Percentiles rank a stretch among this genome's conserved stretches.
These are phyloP conservation scores for Ceratocystis papillata DNA, from an alignment of 2,329 filamentous ascomycete genomes.

Conservation along the genomic window DNA sequence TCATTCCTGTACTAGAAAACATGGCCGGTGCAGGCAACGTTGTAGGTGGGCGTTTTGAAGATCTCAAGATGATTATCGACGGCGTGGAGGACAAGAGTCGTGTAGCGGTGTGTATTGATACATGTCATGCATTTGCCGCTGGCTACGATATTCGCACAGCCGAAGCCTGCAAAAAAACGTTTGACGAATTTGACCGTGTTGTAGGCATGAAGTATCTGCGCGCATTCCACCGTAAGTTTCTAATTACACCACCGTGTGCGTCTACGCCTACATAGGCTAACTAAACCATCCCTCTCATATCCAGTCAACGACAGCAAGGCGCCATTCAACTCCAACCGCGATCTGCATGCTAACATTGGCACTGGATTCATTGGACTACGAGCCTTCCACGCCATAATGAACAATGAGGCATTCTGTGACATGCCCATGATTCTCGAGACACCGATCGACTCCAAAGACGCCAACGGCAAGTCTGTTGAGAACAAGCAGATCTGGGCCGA, in stretches of 20 bases:
- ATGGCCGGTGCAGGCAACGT: constrained; percentile 89
- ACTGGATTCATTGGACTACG: constrained; percentile 84
- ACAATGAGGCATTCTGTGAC: constrained; percentile 61
- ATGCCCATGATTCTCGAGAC: constrained; percentile 93
- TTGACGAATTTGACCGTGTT: constrained; percentile 62
- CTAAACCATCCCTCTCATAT: not conserved
- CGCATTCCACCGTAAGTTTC: constrained; percentile 55
- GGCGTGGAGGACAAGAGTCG: constrained; percentile 68
- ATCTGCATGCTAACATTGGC: constrained; percentile 92
- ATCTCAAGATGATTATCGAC: constrained; percentile 74
- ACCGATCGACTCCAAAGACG: constrained; percentile 65
- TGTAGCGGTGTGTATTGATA: constrained; percentile 91
- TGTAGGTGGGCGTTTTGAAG: constrained; percentile 74
- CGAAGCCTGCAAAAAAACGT: constrained; percentile 58
- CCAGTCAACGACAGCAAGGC: constrained; percentile 88
- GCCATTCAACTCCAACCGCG: constrained; percentile 67
- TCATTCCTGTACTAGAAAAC: constrained; percentile 82
- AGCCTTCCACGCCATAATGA: constrained; percentile 86
- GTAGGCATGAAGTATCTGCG: constrained; percentile 72
- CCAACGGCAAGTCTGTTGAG: constrained; percentile 56
- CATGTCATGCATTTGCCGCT: constrained; percentile 89
- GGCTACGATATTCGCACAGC: constrained; percentile 81
- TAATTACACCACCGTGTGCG: not conserved
- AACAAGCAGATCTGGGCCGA: constrained; percentile 79
- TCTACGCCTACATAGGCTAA: not conserved